Conservation (phyloP, 2,329 filamentous ascomycete species). For the Alternaria tenuissima region DNA sequence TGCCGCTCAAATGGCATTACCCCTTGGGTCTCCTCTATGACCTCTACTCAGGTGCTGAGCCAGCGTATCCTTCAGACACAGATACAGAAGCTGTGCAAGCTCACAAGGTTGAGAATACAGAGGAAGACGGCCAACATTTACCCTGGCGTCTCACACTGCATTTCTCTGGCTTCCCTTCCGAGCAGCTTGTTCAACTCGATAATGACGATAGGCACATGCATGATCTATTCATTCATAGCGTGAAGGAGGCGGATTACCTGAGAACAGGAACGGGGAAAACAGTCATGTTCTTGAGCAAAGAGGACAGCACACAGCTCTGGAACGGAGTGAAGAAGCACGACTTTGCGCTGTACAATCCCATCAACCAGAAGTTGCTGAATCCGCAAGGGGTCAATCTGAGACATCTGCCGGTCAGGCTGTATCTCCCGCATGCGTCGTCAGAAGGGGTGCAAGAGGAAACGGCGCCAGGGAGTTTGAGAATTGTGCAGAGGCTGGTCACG, state of each 20-base stretch:
- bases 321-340: constrained; percentile 81
- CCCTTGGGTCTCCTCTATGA: constrained; percentile 74
- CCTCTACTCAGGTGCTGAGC: constrained; percentile 68
- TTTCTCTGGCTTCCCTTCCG: constrained; percentile 65
- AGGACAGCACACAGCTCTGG: constrained; percentile 85
- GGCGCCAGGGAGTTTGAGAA: constrained; percentile 53
- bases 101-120: constrained; percentile 24
- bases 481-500: constrained; percentile 77
- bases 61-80: constrained; percentile 43
- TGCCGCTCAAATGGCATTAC: constrained; percentile 76
- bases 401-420: constrained; percentile 87
- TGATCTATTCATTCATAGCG: constrained; percentile 73
- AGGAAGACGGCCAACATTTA: constrained; percentile 43
- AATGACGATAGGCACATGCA: constrained; percentile 64
- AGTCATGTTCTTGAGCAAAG: constrained; percentile 87
- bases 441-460: constrained; percentile 30
- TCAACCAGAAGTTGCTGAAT: constrained; percentile 80
- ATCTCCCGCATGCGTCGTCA: constrained; percentile 67
- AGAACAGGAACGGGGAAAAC: constrained; percentile 87
- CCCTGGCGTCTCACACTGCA: constrained; percentile 72
- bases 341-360: constrained; percentile 72
- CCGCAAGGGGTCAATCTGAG: constrained; percentile 72
- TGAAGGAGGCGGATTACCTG: constrained; percentile 85
- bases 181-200: constrained; percentile 67
- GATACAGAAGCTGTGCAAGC: constrained; percentile 13